Percentiles rank a stretch among this genome's conserved stretches.
These are phyloP conservation scores for Teunomyces pallodes DNA, from an alignment of 805 yeast species.

Conservation along the genomic window DNA sequence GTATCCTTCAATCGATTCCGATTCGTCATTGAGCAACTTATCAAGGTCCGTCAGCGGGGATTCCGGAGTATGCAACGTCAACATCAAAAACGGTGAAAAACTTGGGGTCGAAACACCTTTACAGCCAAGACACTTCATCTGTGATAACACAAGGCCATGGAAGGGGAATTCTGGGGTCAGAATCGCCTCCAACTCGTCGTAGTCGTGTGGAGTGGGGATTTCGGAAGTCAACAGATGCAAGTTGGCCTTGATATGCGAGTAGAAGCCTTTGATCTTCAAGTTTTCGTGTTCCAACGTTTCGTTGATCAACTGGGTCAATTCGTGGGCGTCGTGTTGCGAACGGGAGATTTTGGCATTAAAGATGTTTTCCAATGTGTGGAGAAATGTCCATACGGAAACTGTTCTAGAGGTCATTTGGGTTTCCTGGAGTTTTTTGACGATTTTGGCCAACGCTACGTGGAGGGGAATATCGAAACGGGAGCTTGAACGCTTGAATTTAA, in stretches of 20 bases:
- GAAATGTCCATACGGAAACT: conserved; percentile 74
- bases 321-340: conserved; percentile 95
- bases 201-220: conserved; percentile 9
- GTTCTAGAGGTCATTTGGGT: conserved; percentile 52
- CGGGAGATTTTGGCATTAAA: conserved; percentile 73
- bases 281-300: conserved; percentile 76
- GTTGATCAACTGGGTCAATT: conserved; percentile 73
- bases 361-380: conserved; percentile 68
- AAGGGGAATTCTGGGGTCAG: conserved; percentile 70
- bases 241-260: conserved; percentile 12
- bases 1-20: conserved; percentile 74
- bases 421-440: conserved; percentile 59
- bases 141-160: conserved; percentile 62
- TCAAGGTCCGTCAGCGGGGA: conserved; percentile 43
- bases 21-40: conserved; percentile 54
- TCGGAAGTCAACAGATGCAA: conserved; percentile 4
- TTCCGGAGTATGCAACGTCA: conserved; percentile 76
- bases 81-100: conserved; percentile 61
- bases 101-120: conserved; percentile 56
- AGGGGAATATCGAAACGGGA: conserved; percentile 43
- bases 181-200: conserved; percentile 11
- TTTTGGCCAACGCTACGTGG: conserved; percentile 54
- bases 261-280: conserved; percentile 36
- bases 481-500: conserved; percentile 14
- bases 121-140: conserved; percentile 70